Percentiles rank a stretch among this genome's conserved stretches.
phyloP scores from a whole-genome alignment of 148 eudicot species.

The Beta vulgaris region DNA sequence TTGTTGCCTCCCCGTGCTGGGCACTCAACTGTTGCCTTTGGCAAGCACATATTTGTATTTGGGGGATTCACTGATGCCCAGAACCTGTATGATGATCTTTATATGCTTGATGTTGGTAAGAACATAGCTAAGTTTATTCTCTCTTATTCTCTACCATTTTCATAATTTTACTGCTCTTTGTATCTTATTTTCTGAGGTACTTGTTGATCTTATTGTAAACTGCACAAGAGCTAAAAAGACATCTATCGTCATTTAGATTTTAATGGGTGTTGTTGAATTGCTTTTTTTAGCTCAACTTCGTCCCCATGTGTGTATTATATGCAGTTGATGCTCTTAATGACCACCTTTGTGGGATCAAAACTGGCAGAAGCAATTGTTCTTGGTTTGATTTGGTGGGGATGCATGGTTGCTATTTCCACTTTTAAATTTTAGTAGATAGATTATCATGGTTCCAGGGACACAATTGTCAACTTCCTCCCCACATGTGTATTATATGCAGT shows the following conservation, averaged over 20 bases:
- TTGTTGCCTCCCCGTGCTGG: slow-evolving; percentile 93
- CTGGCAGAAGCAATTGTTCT: neutral
- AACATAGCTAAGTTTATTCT: slow-evolving; percentile 3
- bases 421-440: too few species aligned
- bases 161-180: neutral
- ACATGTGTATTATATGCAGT: too few species aligned
- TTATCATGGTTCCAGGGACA: too few species aligned
- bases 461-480: too few species aligned
- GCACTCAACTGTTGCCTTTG: slow-evolving; percentile 72
- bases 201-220: neutral
- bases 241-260: neutral
- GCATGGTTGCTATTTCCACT: too few species aligned
- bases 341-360: neutral
- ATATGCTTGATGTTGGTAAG: slow-evolving; percentile 84
- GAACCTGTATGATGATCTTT: slow-evolving; percentile 71
- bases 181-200: neutral
- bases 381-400: neutral
- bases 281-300: neutral
- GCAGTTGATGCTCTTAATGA: neutral
- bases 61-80: slow-evolving; percentile 93
- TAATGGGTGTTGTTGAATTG: neutral
- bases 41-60: slow-evolving; percentile 78
- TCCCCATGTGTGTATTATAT: neutral
- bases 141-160: slow-evolving; percentile 5
- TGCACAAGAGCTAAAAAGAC: neutral